These are phyloP conservation scores for Diplodia corticola DNA, from an alignment of 2,329 filamentous ascomycete genomes.

Conservation along the genomic window DNA sequence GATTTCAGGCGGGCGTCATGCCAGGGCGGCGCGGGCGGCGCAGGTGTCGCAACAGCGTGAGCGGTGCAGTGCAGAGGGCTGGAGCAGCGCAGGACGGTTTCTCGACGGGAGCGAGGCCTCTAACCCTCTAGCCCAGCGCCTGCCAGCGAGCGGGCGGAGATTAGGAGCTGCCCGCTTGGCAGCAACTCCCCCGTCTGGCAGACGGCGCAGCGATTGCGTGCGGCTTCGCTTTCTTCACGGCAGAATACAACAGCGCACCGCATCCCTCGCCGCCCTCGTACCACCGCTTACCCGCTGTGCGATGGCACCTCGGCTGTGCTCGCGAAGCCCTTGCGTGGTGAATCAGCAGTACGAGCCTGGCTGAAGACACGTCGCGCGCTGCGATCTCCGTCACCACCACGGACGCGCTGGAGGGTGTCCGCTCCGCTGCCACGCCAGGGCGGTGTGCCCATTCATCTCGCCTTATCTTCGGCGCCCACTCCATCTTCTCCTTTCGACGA, in stretches of 20 bases:
- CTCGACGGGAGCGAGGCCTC: background rate
- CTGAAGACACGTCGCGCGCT: constrained; percentile 14
- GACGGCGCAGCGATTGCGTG: constrained; percentile 4
- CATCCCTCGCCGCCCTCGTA: constrained; percentile 1
- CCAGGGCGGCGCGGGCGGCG: constrained; percentile 26
- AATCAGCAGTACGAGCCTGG: constrained; percentile 14
- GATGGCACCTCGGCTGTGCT: constrained; percentile 3
- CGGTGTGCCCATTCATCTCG: too few species aligned
- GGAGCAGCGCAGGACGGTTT: background rate
- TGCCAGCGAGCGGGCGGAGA: constrained; percentile 7
- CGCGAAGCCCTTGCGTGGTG: constrained; percentile 14
- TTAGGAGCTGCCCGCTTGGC: constrained; percentile 18
- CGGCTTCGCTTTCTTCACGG: background rate
- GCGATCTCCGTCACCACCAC: background rate
- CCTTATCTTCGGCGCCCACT: background rate
- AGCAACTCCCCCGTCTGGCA: background rate
- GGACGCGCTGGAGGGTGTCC: background rate
- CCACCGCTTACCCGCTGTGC: background rate
- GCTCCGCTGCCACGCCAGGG: background rate
- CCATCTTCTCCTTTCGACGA: background rate
- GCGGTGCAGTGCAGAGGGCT: background rate
- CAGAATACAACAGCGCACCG: background rate
- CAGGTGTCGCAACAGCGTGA: background rate
- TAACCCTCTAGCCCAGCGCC: too few species aligned
- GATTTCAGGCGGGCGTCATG: constrained; percentile 6